A percentile compares a stretch with the other conserved stretches of the same genome.
These are phyloP conservation scores for Fusarium xylarioides DNA, from an alignment of 2,329 filamentous ascomycete genomes.

Conservation along the genomic window DNA sequence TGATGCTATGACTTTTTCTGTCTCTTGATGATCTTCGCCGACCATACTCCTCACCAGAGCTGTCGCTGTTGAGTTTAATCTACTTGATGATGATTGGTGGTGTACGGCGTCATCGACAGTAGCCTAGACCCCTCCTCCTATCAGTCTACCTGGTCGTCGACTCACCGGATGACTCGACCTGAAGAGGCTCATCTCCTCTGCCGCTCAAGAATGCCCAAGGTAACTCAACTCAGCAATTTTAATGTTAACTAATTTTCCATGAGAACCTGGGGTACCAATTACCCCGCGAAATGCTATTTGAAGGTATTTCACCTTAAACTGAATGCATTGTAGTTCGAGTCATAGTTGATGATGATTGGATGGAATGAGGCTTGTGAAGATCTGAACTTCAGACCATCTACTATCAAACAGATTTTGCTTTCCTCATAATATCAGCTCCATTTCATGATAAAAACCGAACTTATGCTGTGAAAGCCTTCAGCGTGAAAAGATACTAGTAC, in stretches of 20 bases:
- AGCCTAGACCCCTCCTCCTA: constrained; percentile 9
- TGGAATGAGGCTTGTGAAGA: not conserved
- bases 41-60: not conserved
- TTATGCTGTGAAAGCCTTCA: not conserved
- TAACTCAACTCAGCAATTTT: not conserved
- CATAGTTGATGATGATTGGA: constrained; percentile 15
- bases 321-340: not conserved
- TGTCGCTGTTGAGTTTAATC: not conserved
- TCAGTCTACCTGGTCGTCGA: not conserved
- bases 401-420: not conserved
- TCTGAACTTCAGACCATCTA: not conserved
- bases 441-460: too few species aligned
- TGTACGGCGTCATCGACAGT: constrained; percentile 25
- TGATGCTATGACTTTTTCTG: not conserved
- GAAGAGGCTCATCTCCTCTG: constrained; percentile 3
- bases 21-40: not conserved
- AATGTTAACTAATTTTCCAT: not conserved
- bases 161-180: constrained; percentile 23
- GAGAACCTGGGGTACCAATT: constrained; percentile 8
- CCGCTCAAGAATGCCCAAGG: not conserved
- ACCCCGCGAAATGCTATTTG: constrained; percentile 22
- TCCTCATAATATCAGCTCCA: not conserved
- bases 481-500: not conserved
- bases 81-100: constrained; percentile 3
- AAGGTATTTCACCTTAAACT: not conserved